Base-by-base conservation (phyloP, 2,329 filamentous ascomycete species). In the Ceratocystis ficicola region DNA sequence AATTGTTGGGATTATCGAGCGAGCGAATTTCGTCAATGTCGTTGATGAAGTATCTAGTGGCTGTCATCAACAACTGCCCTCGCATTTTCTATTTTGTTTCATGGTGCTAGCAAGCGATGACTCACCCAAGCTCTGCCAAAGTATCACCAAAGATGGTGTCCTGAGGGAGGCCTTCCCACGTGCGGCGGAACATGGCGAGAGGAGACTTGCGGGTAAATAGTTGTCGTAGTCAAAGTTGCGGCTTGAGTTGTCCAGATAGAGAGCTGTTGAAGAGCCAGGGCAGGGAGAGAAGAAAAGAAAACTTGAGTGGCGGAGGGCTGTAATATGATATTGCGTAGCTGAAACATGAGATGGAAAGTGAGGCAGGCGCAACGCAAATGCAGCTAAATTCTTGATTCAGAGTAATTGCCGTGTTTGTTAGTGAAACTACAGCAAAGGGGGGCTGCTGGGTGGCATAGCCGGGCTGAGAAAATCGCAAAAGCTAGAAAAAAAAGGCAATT, bases 21-120 rank as follows among this genome's bases (percentile, higher is more conserved):
- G 80, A 85, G 61, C 88, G 85, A 68, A 96, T 82, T 71, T 93
- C 84, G 70, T 93, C 89, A 0, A 85, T 75, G 0, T 86, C 80
- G 70, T 89, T 91, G 75, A 95, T 75, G 73, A 89, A 92, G 75
- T 91, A 95, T 55, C 90, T 92, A 68, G 22, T 6, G 55, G 25
- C 7, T 2, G 55, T 32, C 7, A 17, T 59, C 28, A 48, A 44
- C 20, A n/a, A 6, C 5, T 6, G n/a, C 10, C 36, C 10, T 15
- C 10, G 36, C 12, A 12, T 12, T 15, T 41, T 41, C 36, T 12
- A 41, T 41, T 41, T 17, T 41, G 17, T 41, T 25, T 32, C 5
- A 5, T 22, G 15, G 32, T 3, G 5, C 28, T 28, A 7, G 7
- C 22, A 12, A 25, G 46, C 1, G 5, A 15, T 10, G 15, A 59